Conservation (phyloP, 495 filamentous ascomycete species). For the Bryoglossum gracile region DNA sequence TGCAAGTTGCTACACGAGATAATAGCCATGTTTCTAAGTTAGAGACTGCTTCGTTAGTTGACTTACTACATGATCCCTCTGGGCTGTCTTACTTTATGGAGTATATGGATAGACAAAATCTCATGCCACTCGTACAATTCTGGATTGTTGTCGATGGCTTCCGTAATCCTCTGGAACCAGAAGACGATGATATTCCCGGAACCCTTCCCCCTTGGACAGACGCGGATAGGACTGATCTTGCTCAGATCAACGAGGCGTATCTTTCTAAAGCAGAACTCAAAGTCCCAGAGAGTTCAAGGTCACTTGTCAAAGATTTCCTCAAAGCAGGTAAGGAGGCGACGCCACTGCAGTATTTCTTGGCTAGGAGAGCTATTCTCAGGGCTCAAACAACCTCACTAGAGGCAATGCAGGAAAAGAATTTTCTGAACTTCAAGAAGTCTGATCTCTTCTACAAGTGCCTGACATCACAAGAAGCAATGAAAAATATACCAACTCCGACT, state of each 20-base stretch:
- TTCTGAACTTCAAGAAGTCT: slow-evolving; percentile 80
- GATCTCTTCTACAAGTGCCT: slow-evolving; percentile 94
- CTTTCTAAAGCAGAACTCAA: slow-evolving; percentile 75
- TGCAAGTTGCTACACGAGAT: slow-evolving; percentile 9
- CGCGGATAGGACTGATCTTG: slow-evolving; percentile 78
- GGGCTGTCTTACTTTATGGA: slow-evolving; percentile 99
- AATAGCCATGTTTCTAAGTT: slow-evolving; percentile 45
- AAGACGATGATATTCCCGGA: slow-evolving; percentile 57
- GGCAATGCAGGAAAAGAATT: slow-evolving; percentile 70
- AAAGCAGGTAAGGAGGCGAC: slow-evolving; percentile 67
- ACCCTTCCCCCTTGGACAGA: slow-evolving; percentile 68
- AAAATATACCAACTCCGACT: slow-evolving; percentile 27
- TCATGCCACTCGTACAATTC: slow-evolving; percentile 91
- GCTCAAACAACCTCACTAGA: slow-evolving; percentile 79
- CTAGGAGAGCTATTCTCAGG: slow-evolving; percentile 70
- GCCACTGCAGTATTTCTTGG: slow-evolving; percentile 72
- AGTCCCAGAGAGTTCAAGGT: slow-evolving; percentile 58
- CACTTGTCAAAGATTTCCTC: slow-evolving; percentile 68
- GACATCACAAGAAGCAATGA: slow-evolving; percentile 74
- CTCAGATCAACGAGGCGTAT: slow-evolving; percentile 85
- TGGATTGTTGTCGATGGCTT: slow-evolving; percentile 98
- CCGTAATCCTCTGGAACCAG: slow-evolving; percentile 83
- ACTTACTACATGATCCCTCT: slow-evolving; percentile 79
- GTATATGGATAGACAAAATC: slow-evolving; percentile 87
- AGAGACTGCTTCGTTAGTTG: slow-evolving; percentile 65